Evolutionary conservation across 1,284 basidiomycete species (phyloP).

Genomic region (Volvariella volvacea): DNA sequence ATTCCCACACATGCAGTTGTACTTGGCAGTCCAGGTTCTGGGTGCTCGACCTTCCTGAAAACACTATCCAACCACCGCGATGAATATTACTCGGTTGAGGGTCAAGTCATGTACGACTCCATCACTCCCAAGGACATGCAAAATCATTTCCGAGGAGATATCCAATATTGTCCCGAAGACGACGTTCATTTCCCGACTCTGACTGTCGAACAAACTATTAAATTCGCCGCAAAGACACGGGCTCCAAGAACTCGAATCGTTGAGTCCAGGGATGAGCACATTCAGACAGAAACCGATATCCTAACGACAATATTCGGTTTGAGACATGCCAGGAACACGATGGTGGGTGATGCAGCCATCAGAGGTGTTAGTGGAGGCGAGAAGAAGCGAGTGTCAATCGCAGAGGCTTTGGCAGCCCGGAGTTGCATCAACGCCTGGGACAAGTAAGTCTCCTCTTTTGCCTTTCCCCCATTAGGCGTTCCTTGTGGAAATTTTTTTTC

Average conservation of each 20-base stretch:
- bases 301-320: conserved; percentile 69
- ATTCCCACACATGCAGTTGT: conserved; percentile 31
- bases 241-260: conserved; percentile 43
- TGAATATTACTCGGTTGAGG: conserved; percentile 56
- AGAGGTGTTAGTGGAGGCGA: conserved; percentile 81
- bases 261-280: conserved; percentile 38
- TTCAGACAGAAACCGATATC: conserved; percentile 41
- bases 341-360: conserved; percentile 70
- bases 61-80: conserved; percentile 60
- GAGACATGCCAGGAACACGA: conserved; percentile 49
- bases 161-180: conserved; percentile 63
- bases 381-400: conserved; percentile 58
- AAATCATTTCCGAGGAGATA: conserved; percentile 58
- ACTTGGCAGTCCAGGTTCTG: conserved; percentile 56
- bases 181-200: conserved; percentile 75
- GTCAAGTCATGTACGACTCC: conserved; percentile 63
- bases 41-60: conserved; percentile 73
- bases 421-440: conserved; percentile 26
- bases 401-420: conserved; percentile 20
- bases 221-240: conserved; percentile 57
- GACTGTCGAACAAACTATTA: conserved; percentile 63
- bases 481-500: not conserved
- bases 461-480: not conserved
- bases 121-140: conserved; percentile 47
- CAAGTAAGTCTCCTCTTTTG: conserved; percentile 16